Percentiles rank a stretch among this genome's conserved stretches.
These are phyloP conservation scores for Crepidotus variabilis DNA, from an alignment of 768 basidiomycete genomes.

Conservation along the genomic window DNA sequence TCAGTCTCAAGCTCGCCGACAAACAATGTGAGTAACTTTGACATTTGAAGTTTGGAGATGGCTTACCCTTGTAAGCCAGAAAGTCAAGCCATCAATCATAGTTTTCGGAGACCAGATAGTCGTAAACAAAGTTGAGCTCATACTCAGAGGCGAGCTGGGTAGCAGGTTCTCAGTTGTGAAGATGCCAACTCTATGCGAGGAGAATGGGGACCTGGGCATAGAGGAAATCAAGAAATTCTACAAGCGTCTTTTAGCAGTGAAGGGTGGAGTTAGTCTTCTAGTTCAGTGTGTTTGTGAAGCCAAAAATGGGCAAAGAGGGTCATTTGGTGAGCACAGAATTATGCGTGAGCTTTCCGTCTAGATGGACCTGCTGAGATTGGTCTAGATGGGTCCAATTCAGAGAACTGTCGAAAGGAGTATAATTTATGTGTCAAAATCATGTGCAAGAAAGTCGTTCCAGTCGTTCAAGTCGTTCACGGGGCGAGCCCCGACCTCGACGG, in stretches of 20 bases:
- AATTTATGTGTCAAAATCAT: not conserved
- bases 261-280: not conserved
- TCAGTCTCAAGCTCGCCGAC: no score
- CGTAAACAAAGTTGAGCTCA: not conserved
- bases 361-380: not conserved
- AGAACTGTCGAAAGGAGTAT: not conserved
- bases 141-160: not conserved
- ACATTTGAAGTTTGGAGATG: no score
- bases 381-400: not conserved
- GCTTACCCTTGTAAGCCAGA: no score
- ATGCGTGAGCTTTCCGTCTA: not conserved
- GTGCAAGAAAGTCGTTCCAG: not conserved
- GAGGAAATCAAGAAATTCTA: not conserved
- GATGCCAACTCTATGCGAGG: not conserved
- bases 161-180: not conserved
- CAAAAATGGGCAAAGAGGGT: not conserved
- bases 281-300: not conserved
- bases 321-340: not conserved
- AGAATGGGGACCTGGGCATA: not conserved
- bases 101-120: not conserved
- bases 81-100: not conserved
- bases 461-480: not conserved
- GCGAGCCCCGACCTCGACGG: not conserved
- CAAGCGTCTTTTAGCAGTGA: not conserved
- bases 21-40: no score